A percentile compares a stretch with the other conserved stretches of the same genome.
These are phyloP conservation scores for Hortiboletus campestris DNA, from an alignment of 768 basidiomycete genomes.

Conservation along the genomic window DNA sequence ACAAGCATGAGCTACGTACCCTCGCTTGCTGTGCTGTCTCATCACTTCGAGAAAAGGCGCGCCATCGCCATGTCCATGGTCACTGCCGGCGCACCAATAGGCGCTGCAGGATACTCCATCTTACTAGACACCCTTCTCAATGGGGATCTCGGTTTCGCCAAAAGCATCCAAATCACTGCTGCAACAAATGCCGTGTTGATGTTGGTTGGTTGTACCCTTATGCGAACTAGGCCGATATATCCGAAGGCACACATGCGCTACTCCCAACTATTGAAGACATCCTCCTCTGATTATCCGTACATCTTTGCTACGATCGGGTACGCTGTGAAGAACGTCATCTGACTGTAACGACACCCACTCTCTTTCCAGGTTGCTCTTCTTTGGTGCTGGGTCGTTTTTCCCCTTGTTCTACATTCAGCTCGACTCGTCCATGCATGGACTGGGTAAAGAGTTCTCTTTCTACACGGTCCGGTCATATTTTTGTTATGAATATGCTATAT, in stretches of 20 bases:
- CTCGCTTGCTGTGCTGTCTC: slow-evolving; percentile 42
- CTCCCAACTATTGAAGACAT: slow-evolving; percentile 16
- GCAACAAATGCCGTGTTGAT: slow-evolving; percentile 39
- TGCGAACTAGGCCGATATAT: slow-evolving; percentile 41
- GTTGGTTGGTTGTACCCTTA: slow-evolving; percentile 31
- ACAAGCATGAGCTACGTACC: slow-evolving; percentile 39
- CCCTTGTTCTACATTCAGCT: slow-evolving; percentile 55
- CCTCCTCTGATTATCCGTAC: slow-evolving; percentile 23
- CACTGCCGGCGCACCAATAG: slow-evolving; percentile 35
- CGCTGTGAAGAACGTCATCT: not conserved
- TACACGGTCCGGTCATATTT: slow-evolving; percentile 42
- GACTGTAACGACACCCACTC: not conserved
- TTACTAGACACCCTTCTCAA: slow-evolving; percentile 29
- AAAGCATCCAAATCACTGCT: slow-evolving; percentile 45
- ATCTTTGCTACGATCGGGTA: slow-evolving; percentile 26
- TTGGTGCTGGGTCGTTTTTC: slow-evolving; percentile 22
- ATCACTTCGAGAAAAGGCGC: slow-evolving; percentile 42
- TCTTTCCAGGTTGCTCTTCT: slow-evolving; percentile 14
- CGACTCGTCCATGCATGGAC: slow-evolving; percentile 48
- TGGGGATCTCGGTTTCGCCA: slow-evolving; percentile 35
- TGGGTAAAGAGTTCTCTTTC: slow-evolving; percentile 48
- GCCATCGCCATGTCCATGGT: slow-evolving; percentile 43
- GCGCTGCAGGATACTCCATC: slow-evolving; percentile 22
- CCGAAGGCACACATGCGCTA: slow-evolving; percentile 11
- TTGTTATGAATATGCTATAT: not conserved